Conservation (phyloP, 345 rosid species). For the Camelina sativa region DNA sequence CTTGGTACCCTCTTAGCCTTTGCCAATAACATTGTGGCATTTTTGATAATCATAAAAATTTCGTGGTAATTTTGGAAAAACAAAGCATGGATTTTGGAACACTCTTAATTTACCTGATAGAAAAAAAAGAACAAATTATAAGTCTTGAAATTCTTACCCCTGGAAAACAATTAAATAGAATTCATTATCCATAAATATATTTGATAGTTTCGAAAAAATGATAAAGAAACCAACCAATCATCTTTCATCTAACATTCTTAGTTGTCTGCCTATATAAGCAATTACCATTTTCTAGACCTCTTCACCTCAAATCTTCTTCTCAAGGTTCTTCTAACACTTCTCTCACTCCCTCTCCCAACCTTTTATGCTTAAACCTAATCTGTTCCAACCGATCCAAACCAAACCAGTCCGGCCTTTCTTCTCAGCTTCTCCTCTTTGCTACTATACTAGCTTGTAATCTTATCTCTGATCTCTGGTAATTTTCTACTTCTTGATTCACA, state of each 20-base stretch:
- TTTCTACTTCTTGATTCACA: conserved; percentile 28
- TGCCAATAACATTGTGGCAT: not conserved
- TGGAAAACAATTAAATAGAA: not conserved
- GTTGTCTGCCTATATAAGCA: conserved; percentile 37
- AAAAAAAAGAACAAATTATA: too few species aligned
- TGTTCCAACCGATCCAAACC: not conserved
- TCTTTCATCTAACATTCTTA: conserved; percentile 30
- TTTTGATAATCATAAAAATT: not conserved
- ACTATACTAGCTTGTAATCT: not conserved
- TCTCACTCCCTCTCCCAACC: conserved; percentile 13
- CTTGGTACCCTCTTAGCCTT: not conserved
- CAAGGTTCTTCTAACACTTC: not conserved
- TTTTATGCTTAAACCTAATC: not conserved
- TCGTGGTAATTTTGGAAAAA: not conserved
- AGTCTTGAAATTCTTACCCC: too few species aligned
- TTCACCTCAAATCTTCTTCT: conserved; percentile 32
- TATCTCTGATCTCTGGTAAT: conserved; percentile 14
- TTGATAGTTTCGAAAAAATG: not conserved
- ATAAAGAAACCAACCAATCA: conserved; percentile 19
- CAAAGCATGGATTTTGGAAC: not conserved
- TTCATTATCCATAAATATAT: not conserved
- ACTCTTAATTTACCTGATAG: too few species aligned
- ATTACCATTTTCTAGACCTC: not conserved
- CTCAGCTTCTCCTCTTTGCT: conserved; percentile 1
- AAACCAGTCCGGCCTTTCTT: not conserved